Base-by-base conservation (phyloP, 768 basidiomycete species). In the Arthromyces matolae region DNA sequence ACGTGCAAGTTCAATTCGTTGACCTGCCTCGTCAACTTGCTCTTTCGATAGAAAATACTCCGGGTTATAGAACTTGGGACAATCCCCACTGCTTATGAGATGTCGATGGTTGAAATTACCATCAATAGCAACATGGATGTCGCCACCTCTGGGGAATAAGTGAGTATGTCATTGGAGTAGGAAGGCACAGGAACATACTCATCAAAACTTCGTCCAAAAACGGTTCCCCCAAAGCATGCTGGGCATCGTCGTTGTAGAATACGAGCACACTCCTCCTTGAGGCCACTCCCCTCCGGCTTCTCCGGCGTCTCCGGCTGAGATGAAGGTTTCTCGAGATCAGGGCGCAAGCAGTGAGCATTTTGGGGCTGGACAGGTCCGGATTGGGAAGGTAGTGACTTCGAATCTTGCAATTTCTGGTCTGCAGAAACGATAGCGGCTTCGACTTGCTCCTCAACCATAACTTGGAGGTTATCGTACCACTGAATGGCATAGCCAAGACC, bases 21-120 rank as follows among this genome's bases (percentile, higher is more conserved):
- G 13, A 0, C 71, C 68, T 25, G 69, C 60, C 0, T 8, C 24
- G 32, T 72, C 68, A 0, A 75, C 66, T 10, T 64, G 52, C 0
- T 36, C 51, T 28, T 71, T 71, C 1, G 64, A 50, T 8, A 75
- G 27, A 28, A 74, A 58, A 31, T 66, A 66, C 0, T 40, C 34
- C 0, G 66, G 65, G 1, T 67, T 46, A 22, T 42, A 42, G 16
- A 41, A 42, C 2, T 42, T 12, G 0, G 40, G 18, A 1, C 16
- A 42, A 14, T 42, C 23, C 8, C 27, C 68, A 0, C 61, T 65
- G 7, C 50, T 41, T 1, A 38, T 8, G 1, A 57, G 39, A 42
- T 76, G 72, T 0, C 62, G 51, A 49, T 75, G 70, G 37, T 69
- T 66, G 47, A 74, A 73, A 32, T 71, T 71, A 0, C 70, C 68